Percentiles rank a stretch among this genome's conserved stretches.
These are phyloP conservation scores for Penicillium sp. DNA, from an alignment of 2,329 filamentous ascomycete genomes.

Conservation along the genomic window DNA sequence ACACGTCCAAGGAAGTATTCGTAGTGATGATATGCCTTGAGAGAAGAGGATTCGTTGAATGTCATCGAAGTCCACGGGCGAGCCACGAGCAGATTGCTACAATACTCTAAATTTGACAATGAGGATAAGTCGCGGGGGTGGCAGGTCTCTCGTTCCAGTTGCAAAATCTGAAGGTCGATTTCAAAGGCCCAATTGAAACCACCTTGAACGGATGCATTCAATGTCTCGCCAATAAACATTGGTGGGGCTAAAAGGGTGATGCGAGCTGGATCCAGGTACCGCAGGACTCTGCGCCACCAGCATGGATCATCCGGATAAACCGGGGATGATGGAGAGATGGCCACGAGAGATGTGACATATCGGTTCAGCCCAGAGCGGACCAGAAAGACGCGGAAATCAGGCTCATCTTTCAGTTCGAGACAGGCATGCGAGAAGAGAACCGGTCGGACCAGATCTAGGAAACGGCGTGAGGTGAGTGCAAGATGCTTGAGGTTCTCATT, in stretches of 20 bases:
- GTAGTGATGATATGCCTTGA: conserved; percentile 71
- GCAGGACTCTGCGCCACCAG: conserved; percentile 63
- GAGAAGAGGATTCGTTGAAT: conserved; percentile 76
- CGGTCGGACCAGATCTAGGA: conserved; percentile 58
- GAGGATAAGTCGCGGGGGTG: conserved; percentile 21
- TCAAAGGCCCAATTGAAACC: conserved; percentile 68
- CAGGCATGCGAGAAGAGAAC: conserved; percentile 62
- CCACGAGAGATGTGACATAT: conserved; percentile 54
- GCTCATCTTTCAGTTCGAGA: conserved; percentile 41
- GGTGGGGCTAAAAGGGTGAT: conserved; percentile 66
- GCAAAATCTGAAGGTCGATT: conserved; percentile 65
- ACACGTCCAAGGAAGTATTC: conserved; percentile 70
- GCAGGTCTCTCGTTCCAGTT: conserved; percentile 40
- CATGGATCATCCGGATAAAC: conserved; percentile 41
- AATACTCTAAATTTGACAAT: conserved; percentile 31
- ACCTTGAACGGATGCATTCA: conserved; percentile 61
- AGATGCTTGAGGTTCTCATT: conserved; percentile 61
- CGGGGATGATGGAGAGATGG: conserved; percentile 47
- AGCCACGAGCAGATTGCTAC: conserved; percentile 57
- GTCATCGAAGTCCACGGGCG: conserved; percentile 67
- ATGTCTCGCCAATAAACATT: conserved; percentile 63
- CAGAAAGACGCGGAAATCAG: conserved; percentile 47
- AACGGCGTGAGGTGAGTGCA: conserved; percentile 58
- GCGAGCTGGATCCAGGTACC: conserved; percentile 56
- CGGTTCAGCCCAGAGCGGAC: conserved; percentile 32